These are phyloP conservation scores for Perkinsus marinus DNA, from an alignment of 169 alveolate genomes.

Conservation along the genomic window DNA sequence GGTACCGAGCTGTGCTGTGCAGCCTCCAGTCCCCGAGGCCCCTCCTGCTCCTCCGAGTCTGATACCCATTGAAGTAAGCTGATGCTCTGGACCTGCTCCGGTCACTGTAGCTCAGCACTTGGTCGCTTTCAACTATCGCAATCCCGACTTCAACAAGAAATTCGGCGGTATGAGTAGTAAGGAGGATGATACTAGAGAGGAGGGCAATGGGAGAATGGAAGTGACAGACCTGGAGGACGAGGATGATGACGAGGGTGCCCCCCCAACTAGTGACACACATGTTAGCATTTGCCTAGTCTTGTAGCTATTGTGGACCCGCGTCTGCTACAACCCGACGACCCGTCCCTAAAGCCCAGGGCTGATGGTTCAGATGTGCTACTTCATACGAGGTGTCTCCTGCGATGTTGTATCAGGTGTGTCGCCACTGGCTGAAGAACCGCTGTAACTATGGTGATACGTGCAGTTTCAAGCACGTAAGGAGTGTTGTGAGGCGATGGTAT, in stretches of 20 bases:
- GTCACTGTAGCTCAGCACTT: neutral
- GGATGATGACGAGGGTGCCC: neutral
- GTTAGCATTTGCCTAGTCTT: neutral
- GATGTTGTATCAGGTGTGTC: neutral
- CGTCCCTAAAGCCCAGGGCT: neutral
- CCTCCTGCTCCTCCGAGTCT: neutral
- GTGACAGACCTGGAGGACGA: neutral
- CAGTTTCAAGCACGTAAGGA: neutral
- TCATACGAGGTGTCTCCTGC: neutral
- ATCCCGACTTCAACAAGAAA: neutral
- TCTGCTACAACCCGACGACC: neutral
- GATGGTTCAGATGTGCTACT: neutral
- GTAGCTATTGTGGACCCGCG: neutral
- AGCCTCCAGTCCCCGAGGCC: neutral
- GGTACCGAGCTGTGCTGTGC: neutral
- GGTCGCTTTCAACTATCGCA: neutral
- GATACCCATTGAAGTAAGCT: neutral
- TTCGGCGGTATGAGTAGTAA: neutral
- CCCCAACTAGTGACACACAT: neutral
- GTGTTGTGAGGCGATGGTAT: neutral
- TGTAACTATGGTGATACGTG: neutral
- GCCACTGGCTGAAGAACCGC: neutral
- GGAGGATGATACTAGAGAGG: neutral
- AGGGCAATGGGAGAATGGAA: neutral
- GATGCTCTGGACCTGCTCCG: neutral